Percentiles rank a stretch among this genome's conserved stretches.
Evolutionary conservation across 2,329 filamentous ascomycete species (phyloP).

Genomic region (Aspergillus sp.): DNA sequence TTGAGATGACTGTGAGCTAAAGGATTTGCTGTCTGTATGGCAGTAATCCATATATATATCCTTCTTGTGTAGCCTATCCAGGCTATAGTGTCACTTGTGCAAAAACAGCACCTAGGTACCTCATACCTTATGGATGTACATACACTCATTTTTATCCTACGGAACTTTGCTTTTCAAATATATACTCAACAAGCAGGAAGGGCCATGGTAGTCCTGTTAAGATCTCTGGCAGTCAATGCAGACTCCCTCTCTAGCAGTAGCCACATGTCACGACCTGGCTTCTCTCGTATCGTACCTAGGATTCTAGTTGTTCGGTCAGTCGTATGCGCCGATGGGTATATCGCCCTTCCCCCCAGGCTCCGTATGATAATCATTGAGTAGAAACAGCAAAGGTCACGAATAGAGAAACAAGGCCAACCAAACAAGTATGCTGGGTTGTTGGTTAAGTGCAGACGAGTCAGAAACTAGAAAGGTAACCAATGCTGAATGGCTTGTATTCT

Average conservation of each 20-base stretch:
- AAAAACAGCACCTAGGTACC: too few relatives aligned
- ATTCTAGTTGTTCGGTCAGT: background rate
- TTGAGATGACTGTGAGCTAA: slow-evolving; percentile 1
- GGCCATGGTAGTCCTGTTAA: too few relatives aligned
- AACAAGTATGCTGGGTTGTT: slow-evolving; percentile 1
- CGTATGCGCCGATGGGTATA: background rate
- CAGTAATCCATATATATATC: background rate
- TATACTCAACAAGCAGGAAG: too few relatives aligned
- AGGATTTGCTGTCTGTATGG: background rate
- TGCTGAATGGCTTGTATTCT: too few relatives aligned
- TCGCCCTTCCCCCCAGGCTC: slow-evolving; percentile 1
- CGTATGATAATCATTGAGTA: background rate
- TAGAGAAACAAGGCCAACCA: slow-evolving; percentile 1
- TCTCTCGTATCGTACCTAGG: slow-evolving; percentile 1
- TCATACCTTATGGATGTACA: too few relatives aligned
- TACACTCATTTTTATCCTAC: too few relatives aligned
- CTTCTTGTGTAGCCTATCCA: background rate
- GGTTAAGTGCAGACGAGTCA: slow-evolving; percentile 1
- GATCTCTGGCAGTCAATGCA: too few relatives aligned
- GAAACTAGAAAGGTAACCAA: too few relatives aligned
- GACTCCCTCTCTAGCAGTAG: too few relatives aligned
- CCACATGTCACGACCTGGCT: slow-evolving; percentile 1
- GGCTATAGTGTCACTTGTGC: slow-evolving; percentile 1
- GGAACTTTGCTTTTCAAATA: too few relatives aligned
- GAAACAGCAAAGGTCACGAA: slow-evolving; percentile 1